Evolutionary conservation across 169 alveolate genomes (phyloP).

Genomic region (Fabrea salina): DNA sequence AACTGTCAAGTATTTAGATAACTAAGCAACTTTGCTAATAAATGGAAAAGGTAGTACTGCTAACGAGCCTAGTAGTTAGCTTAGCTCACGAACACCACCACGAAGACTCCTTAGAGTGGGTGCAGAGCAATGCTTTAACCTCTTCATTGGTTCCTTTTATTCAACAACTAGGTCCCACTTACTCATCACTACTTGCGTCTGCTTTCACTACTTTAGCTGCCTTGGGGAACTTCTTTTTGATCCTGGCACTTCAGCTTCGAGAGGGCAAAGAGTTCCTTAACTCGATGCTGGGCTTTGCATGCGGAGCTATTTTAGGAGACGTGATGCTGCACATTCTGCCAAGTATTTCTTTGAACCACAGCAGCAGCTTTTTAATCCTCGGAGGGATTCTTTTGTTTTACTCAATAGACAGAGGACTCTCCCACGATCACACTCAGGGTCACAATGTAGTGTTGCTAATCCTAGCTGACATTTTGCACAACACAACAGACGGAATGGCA

Average conservation of each 20-base stretch:
- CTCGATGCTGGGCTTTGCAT: slow-evolving; percentile 62
- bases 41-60: no score
- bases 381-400: slow-evolving; percentile 10
- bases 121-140: no score
- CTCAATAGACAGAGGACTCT: slow-evolving; percentile 5
- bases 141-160: no score
- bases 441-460: slow-evolving; percentile 40
- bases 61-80: no score
- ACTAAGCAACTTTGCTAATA: no score
- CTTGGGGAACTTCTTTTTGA: not conserved
- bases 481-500: slow-evolving; percentile 78
- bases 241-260: not conserved
- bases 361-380: not conserved
- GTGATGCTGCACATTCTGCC: slow-evolving; percentile 74
- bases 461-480: slow-evolving; percentile 73
- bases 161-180: slow-evolving; percentile 12
- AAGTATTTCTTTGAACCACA: not conserved
- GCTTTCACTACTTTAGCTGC: slow-evolving; percentile 17
- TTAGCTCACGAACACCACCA: no score
- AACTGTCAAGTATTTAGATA: no score
- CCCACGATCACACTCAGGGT: slow-evolving; percentile 12
- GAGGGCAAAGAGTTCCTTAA: slow-evolving; percentile 20
- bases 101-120: no score
- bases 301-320: slow-evolving; percentile 79
- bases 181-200: not conserved